Evolutionary conservation across 805 yeast species (phyloP).

Genomic region (Barnettozyma californica): DNA sequence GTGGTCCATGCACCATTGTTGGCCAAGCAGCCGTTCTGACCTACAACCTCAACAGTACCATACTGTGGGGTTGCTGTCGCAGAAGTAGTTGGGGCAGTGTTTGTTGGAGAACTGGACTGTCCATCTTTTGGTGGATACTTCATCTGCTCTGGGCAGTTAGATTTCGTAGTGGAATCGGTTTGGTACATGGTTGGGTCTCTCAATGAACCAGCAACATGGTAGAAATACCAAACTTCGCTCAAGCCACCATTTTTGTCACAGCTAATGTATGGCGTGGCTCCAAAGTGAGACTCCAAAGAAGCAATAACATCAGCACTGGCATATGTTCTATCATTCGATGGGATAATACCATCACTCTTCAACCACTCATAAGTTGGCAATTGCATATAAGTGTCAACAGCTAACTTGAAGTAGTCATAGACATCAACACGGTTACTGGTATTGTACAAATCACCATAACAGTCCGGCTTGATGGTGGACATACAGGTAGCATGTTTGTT

Average conservation of each 20-base stretch:
- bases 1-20: constrained; percentile 76
- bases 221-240: constrained; percentile 18
- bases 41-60: constrained; percentile 42
- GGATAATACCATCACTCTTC: constrained; percentile 14
- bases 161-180: neutral
- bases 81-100: neutral
- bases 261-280: constrained; percentile 14
- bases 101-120: neutral
- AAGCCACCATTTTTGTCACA: constrained; percentile 14
- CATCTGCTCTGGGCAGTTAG: constrained; percentile 6
- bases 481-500: constrained; percentile 20
- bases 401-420: constrained; percentile 11
- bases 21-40: constrained; percentile 65
- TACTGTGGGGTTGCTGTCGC: neutral
- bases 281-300: constrained; percentile 9
- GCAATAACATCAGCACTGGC: constrained; percentile 7
- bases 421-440: constrained; percentile 11
- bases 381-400: constrained; percentile 7
- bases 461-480: constrained; percentile 15
- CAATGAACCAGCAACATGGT: neutral
- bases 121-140: constrained; percentile 4
- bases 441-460: constrained; percentile 10
- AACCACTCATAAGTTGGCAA: constrained; percentile 17
- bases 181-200: neutral
- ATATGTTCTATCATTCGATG: constrained; percentile 11